These are phyloP conservation scores for Penicillium samsonianum DNA, from an alignment of 495 filamentous ascomycete genomes.

Conservation along the genomic window DNA sequence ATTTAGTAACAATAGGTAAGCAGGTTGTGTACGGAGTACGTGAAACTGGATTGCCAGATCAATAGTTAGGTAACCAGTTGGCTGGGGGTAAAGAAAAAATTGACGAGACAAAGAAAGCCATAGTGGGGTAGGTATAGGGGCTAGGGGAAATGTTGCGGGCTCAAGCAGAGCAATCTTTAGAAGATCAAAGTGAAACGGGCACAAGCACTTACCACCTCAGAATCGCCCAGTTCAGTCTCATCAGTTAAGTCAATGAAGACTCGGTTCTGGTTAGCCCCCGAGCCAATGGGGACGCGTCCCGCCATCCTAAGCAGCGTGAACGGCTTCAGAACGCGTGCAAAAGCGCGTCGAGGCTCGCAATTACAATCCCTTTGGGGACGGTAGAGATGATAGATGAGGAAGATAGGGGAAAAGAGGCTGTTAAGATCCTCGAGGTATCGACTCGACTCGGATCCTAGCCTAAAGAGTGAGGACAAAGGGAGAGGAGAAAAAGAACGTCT, in stretches of 20 bases:
- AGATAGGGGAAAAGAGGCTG: neutral
- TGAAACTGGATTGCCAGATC: neutral
- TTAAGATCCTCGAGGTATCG: neutral
- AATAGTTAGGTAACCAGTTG: neutral
- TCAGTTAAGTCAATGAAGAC: conserved; percentile 8
- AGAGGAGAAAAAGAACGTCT: neutral
- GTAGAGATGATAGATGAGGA: neutral
- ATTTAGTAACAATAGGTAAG: conserved; percentile 4
- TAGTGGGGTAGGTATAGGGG: neutral
- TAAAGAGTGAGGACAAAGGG: neutral
- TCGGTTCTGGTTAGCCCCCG: neutral
- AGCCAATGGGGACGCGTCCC: neutral
- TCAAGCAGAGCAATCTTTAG: neutral
- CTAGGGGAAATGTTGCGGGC: neutral
- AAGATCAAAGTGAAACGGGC: neutral
- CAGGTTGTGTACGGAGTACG: neutral
- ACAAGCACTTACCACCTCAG: conserved; percentile 2
- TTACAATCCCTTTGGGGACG: neutral
- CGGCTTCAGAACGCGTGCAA: neutral
- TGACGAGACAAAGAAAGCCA: neutral
- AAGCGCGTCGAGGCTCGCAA: neutral
- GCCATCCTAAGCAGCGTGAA: neutral
- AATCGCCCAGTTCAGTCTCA: neutral
- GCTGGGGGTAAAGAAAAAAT: neutral
- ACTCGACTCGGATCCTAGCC: conserved; percentile 1